phyloP scores from a whole-genome alignment of 1,139 yeast species.

The Suhomyces wounanorum region DNA sequence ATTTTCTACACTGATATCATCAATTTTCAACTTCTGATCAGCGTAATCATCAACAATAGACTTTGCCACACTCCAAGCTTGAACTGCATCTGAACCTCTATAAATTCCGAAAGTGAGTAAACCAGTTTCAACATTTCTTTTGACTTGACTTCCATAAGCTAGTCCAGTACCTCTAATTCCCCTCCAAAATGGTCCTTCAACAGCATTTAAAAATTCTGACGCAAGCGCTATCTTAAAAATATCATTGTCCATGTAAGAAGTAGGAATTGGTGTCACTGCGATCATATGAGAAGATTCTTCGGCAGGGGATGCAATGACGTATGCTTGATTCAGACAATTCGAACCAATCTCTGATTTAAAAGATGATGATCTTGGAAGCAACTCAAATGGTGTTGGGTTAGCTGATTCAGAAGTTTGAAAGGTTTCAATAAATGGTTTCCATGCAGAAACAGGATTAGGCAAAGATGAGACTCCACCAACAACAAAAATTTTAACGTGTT shows the following conservation, averaged over 20 bases:
- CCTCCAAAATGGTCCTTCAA: slow-evolving; percentile 98
- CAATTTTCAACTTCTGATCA: slow-evolving; percentile 54
- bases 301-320: slow-evolving; percentile 74
- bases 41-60: slow-evolving; percentile 65
- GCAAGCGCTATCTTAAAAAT: slow-evolving; percentile 72
- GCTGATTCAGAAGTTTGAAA: slow-evolving; percentile 10
- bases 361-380: slow-evolving; percentile 55
- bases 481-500: slow-evolving; percentile 68
- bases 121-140: slow-evolving; percentile 65
- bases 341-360: slow-evolving; percentile 61
- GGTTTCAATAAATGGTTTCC: slow-evolving; percentile 50
- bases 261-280: slow-evolving; percentile 62
- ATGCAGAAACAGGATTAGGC: slow-evolving; percentile 58
- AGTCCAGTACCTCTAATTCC: slow-evolving; percentile 94
- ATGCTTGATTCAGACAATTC: slow-evolving; percentile 56
- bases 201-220: slow-evolving; percentile 75
- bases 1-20: slow-evolving; percentile 61
- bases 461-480: slow-evolving; percentile 64
- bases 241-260: slow-evolving; percentile 66
- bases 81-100: slow-evolving; percentile 80
- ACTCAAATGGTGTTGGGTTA: slow-evolving; percentile 23
- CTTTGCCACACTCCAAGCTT: slow-evolving; percentile 69
- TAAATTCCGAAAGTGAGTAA: slow-evolving; percentile 66
- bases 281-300: slow-evolving; percentile 82
- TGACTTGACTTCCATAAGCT: slow-evolving; percentile 83